Evolutionary conservation across 1,284 basidiomycete species (phyloP).

Genomic region (Cutaneotrichosporon cavernicola): DNA sequence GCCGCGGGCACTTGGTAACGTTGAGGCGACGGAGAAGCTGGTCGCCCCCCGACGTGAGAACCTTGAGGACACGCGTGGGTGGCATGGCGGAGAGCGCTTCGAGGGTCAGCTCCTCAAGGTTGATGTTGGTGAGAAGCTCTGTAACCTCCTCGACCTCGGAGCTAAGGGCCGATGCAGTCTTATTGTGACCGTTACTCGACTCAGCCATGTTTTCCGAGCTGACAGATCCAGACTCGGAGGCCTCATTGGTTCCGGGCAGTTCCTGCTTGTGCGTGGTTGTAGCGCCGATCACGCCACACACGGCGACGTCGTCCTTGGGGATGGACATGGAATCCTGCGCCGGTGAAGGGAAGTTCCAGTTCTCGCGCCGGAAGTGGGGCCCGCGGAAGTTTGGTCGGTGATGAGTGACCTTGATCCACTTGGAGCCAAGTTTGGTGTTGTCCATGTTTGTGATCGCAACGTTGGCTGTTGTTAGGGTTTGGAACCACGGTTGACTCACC

Average conservation of each 20-base stretch:
- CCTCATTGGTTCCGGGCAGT: too few species aligned
- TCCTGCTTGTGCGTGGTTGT: neutral
- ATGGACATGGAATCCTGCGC: neutral
- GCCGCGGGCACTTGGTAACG: neutral
- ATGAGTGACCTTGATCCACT: constrained; percentile 33
- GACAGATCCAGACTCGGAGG: neutral
- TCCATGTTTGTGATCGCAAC: constrained; percentile 36
- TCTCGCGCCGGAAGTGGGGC: neutral
- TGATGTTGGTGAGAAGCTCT: neutral
- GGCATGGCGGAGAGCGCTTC: constrained; percentile 8
- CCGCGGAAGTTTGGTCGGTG: constrained; percentile 35
- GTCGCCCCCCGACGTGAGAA: neutral
- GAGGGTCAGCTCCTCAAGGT: constrained; percentile 14
- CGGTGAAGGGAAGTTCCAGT: neutral
- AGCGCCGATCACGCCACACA: too few species aligned
- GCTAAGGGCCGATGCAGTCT: neutral
- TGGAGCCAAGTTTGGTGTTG: constrained; percentile 29
- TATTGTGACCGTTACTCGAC: neutral
- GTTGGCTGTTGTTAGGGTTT: constrained; percentile 23
- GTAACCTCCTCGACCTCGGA: neutral
- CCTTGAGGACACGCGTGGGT: constrained; percentile 7
- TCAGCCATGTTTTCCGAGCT: neutral
- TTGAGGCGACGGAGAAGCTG: neutral
- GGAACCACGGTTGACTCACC: constrained; percentile 57
- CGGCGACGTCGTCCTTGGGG: neutral